These are phyloP conservation scores for Scheffersomyces spartinae DNA, from an alignment of 805 yeast species.

Conservation along the genomic window DNA sequence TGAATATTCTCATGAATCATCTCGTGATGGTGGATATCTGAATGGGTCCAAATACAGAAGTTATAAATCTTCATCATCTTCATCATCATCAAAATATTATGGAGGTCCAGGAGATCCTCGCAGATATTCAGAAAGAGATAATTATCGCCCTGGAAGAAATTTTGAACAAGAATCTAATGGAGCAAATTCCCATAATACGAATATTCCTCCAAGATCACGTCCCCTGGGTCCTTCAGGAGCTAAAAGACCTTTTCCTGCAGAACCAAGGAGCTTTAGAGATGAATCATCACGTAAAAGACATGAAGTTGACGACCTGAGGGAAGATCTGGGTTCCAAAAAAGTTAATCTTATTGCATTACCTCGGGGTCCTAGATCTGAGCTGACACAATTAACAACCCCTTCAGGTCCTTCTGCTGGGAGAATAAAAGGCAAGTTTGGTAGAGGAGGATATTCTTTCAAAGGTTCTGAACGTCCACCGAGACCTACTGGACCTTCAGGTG, in stretches of 20 bases:
- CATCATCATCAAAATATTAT: no score
- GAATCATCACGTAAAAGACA: constrained; percentile 1
- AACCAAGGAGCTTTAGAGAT: constrained; percentile 4
- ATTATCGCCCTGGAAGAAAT: constrained; percentile 9
- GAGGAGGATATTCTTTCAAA: no score
- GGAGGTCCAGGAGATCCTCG: constrained; percentile 10
- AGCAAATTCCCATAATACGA: constrained; percentile 1
- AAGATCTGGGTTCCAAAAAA: no score
- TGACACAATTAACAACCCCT: constrained; percentile 1
- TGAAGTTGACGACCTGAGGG: background rate
- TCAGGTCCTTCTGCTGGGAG: no score
- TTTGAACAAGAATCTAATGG: constrained; percentile 5
- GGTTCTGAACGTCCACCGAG: background rate
- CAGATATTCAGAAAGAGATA: constrained; percentile 13
- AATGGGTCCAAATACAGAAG: constrained; percentile 2
- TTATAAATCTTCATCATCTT: constrained; percentile 6
- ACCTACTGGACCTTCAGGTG: background rate
- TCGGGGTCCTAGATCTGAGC: constrained; percentile 5
- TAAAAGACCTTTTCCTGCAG: constrained; percentile 4
- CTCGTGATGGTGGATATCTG: constrained; percentile 1
- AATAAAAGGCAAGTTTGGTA: no score
- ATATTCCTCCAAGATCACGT: background rate
- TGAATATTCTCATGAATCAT: no score
- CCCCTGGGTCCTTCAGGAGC: background rate
- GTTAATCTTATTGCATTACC: no score